Percentiles rank a stretch among this genome's conserved stretches.
phyloP scores from a whole-genome alignment of 768 basidiomycete species.

The Coprinellus micaceus region DNA sequence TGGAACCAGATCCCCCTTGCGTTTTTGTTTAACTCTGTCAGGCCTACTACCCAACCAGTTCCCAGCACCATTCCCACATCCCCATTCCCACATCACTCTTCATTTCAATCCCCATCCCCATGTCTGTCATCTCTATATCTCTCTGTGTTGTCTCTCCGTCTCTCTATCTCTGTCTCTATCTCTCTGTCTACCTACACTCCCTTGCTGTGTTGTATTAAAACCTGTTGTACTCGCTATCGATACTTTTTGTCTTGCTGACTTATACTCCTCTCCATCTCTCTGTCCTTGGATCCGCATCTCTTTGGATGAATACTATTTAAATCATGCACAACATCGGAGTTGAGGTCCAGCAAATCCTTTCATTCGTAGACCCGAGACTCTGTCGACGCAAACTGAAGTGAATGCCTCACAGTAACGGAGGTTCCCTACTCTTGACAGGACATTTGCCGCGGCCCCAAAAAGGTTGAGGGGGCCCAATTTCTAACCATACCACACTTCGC shows the following conservation, averaged over 20 bases:
- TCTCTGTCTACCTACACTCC: constrained; percentile 25
- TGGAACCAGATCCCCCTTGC: constrained; percentile 36
- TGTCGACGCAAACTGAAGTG: too few relatives aligned
- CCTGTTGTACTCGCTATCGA: constrained; percentile 19
- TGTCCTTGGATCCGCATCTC: neutral
- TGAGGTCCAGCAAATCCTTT: too few relatives aligned
- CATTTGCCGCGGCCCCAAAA: too few relatives aligned
- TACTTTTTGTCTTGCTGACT: constrained; percentile 15
- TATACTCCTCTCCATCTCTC: neutral
- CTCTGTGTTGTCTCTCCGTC: constrained; percentile 1
- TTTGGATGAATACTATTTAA: neutral
- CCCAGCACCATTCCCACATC: neutral
- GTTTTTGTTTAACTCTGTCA: constrained; percentile 9
- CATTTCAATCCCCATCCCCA: neutral
- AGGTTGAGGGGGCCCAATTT: too few relatives aligned
- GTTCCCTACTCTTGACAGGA: too few relatives aligned
- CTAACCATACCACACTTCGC: too few relatives aligned
- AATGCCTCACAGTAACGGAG: too few relatives aligned
- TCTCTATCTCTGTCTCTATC: neutral
- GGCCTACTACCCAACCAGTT: neutral
- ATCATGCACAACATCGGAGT: too few relatives aligned
- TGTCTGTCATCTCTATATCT: neutral
- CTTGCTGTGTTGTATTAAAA: constrained; percentile 19
- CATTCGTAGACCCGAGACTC: too few relatives aligned
- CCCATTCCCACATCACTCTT: neutral